Base-by-base conservation (phyloP, 805 yeast genomes). In the Sugiyamaella americana region DNA sequence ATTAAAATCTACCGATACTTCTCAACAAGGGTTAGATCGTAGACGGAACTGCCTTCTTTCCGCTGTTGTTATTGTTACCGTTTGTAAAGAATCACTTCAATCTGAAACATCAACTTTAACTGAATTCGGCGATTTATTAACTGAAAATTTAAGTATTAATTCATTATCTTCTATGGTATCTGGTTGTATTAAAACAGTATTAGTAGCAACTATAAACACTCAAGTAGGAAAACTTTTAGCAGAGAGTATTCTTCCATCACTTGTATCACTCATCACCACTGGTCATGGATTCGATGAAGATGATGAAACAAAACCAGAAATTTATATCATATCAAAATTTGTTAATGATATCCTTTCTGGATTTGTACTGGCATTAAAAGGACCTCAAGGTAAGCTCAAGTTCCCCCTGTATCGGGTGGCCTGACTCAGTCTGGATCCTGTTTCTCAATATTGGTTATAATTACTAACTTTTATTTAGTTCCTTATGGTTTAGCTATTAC, bases 101-200 rank as follows among this genome's bases (percentile, higher is more conserved):
- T 53, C 78, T 3, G 53, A 59, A 6, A 61, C 56, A 1, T 19
- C 34, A 16, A 54, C 56, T 0, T 77, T 78, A 41, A 59, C 71
- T 34, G 69, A 65, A 1, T 56, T 58, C 6, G 57, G 72, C 1
- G 50, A 57, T 1, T 59, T 59, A 16, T 57, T 80, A 6, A 49
- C 67, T 0, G 57, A 54, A 3, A 69, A 72, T 13, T 54, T 79
- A 5, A 41, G 54, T 0, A 58, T 66, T 3, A 59, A 65, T 2
- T 69, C 64, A n/a, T 58, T 63, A 5, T 54, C 70, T 5, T 60
- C 69, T 0, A 65, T 77, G 6, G 68, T 76, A 0, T 67, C 80
- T 10, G 88, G 82, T 52, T 81, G 93, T 13, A 68, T 83, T 43
- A 81, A 74, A 54, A 70, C 81, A 0, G 65, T 86, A 37, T 68